Percentiles rank a stretch among this genome's conserved stretches.
Evolutionary conservation across 1,139 yeast genomes (phyloP).

Genomic region (Nakaseomyces kungkrabaensis): DNA sequence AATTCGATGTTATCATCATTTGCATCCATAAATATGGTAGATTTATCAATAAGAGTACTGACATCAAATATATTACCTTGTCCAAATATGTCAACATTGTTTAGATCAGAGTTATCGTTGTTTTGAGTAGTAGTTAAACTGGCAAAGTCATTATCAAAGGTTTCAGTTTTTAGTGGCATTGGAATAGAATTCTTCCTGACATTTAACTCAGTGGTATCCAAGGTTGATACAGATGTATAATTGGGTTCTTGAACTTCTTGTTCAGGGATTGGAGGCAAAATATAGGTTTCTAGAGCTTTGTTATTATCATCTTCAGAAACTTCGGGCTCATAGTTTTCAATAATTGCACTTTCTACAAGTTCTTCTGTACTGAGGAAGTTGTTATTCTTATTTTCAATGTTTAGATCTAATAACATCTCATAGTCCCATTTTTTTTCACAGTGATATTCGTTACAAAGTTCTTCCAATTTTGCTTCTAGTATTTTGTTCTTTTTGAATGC

Average conservation of each 20-base stretch:
- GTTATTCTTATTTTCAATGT: constrained; percentile 46
- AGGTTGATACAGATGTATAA: neutral
- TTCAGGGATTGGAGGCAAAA: neutral
- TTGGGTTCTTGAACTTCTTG: neutral
- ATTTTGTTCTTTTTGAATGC: constrained; percentile 30
- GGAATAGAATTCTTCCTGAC: neutral
- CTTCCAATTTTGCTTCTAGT: constrained; percentile 33
- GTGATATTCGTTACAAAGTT: constrained; percentile 37
- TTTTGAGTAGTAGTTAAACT: neutral
- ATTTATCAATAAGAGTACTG: constrained; percentile 15
- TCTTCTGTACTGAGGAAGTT: constrained; percentile 56
- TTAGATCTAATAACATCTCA: constrained; percentile 45
- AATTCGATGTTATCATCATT: constrained; percentile 2
- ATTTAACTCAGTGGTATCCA: neutral
- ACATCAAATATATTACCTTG: constrained; percentile 4
- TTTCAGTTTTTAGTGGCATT: neutral
- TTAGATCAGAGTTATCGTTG: neutral
- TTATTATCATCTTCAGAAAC: constrained; percentile 1
- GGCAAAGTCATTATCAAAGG: neutral
- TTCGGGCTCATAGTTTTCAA: constrained; percentile 17
- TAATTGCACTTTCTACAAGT: constrained; percentile 51
- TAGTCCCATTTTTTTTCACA: constrained; percentile 52
- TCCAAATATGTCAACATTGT: neutral
- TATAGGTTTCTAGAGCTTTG: neutral
- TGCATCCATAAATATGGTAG: constrained; percentile 5